Conservation (phyloP, 257 asterid species). For the Gardenia jasminoides region DNA sequence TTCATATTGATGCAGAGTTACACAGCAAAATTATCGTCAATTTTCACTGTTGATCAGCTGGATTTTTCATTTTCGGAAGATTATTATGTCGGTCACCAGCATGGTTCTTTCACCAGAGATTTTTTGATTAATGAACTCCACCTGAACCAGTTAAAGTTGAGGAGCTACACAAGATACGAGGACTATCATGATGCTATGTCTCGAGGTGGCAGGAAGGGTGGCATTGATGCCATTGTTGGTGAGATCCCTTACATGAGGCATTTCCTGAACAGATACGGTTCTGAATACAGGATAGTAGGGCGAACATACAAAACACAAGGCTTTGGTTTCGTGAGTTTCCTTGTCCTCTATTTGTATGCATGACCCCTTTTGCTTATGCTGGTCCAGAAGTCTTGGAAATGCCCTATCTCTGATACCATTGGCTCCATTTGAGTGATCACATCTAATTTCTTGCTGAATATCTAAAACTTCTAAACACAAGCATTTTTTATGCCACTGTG, state of each 20-base stretch:
- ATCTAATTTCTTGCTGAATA: no score
- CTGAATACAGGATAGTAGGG: slow-evolving; percentile 47
- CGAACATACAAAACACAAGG: slow-evolving; percentile 51
- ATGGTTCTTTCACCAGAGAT: slow-evolving; percentile 43
- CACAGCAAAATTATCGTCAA: slow-evolving; percentile 56
- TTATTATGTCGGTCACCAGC: slow-evolving; percentile 38
- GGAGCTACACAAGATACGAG: slow-evolving; percentile 25
- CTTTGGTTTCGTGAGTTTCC: slow-evolving; percentile 50
- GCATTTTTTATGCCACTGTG: no score
- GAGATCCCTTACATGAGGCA: slow-evolving; percentile 60
- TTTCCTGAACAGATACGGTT: slow-evolving; percentile 33
- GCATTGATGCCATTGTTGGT: slow-evolving; percentile 52
- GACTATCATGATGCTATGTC: slow-evolving; percentile 37
- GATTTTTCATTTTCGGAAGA: slow-evolving; percentile 36
- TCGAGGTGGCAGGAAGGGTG: slow-evolving; percentile 46
- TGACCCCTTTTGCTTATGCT: not conserved
- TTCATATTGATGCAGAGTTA: slow-evolving; percentile 62
- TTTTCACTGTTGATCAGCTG: slow-evolving; percentile 53
- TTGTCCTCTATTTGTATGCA: not conserved
- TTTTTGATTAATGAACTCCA: slow-evolving; percentile 30
- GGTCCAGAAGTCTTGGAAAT: not conserved
- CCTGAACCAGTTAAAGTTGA: slow-evolving; percentile 37
- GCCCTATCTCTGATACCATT: not conserved
- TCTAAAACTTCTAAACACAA: no score
- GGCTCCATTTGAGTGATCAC: no score